Conservation (phyloP, 208 protist species). For the Naegleria fowleri region DNA sequence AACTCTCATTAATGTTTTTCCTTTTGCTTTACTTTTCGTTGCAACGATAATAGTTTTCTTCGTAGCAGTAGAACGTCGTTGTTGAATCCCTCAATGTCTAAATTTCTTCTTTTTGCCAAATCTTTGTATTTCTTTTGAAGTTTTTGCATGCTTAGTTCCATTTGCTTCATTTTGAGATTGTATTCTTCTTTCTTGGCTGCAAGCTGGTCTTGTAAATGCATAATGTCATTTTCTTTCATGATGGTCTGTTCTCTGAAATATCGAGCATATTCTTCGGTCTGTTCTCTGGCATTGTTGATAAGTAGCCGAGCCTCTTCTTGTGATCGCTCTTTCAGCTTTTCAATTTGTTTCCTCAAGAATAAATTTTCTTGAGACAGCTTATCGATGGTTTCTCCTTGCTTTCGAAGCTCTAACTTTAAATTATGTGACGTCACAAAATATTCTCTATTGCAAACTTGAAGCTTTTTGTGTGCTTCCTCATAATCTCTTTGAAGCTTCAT, state of each 20-base stretch:
- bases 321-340: not conserved
- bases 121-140: not conserved
- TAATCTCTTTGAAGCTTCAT: not conserved
- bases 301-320: not conserved
- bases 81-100: conserved; percentile 12
- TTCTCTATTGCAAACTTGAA: not conserved
- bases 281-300: not conserved
- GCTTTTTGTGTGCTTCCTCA: not conserved
- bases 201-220: conserved; percentile 9
- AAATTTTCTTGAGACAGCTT: not conserved
- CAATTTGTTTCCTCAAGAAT: not conserved
- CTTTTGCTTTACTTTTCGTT: not conserved
- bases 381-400: not conserved
- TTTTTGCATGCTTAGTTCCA: not conserved
- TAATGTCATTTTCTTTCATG: conserved; percentile 7
- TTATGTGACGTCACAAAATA: not conserved
- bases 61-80: not conserved
- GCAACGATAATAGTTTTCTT: not conserved
- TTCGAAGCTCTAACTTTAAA: not conserved
- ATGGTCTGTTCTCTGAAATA: conserved; percentile 23
- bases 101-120: not conserved
- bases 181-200: not conserved
- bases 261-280: conserved; percentile 17
- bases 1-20: not conserved
- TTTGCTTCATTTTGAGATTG: not conserved